phyloP scores from a whole-genome alignment of 495 filamentous ascomycete species.

The Parathielavia hyrcaniae region DNA sequence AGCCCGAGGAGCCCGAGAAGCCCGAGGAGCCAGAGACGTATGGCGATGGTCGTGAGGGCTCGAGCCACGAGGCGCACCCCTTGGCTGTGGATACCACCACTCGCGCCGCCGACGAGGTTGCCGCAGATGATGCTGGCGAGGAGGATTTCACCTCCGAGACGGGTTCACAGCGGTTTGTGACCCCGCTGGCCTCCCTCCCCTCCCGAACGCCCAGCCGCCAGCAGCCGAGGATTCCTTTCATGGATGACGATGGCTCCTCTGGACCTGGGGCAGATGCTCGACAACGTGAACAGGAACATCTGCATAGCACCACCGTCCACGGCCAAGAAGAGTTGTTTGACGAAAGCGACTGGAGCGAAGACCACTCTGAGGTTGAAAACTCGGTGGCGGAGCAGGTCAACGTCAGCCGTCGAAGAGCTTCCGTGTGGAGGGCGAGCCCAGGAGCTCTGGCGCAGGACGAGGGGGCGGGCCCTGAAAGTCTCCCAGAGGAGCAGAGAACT shows the following conservation, averaged over 20 bases:
- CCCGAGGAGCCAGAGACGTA: neutral
- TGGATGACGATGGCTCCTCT: constrained; percentile 5
- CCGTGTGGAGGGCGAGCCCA: neutral
- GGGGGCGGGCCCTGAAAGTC: neutral
- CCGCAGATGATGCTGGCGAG: too few species aligned
- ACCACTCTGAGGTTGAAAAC: neutral
- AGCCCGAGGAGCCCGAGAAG: neutral
- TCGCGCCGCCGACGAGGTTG: neutral
- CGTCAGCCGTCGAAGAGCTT: constrained; percentile 2
- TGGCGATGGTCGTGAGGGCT: neutral
- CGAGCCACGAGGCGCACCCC: neutral
- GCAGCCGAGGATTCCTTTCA: neutral
- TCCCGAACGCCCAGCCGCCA: neutral
- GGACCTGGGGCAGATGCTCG: neutral
- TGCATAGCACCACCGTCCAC: constrained; percentile 24
- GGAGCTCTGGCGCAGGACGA: neutral
- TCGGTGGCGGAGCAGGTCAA: neutral
- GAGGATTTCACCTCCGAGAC: constrained; percentile 2
- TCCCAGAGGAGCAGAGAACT: neutral
- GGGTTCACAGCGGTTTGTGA: constrained; percentile 13
- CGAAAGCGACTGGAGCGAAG: constrained; percentile 21
- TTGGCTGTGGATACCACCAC: neutral
- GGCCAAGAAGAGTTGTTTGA: constrained; percentile 26
- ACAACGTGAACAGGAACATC: constrained; percentile 12
- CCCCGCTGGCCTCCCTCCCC: constrained; percentile 7